Evolutionary conservation across 2,329 filamentous ascomycete species (phyloP), one percentile per base, ranked within the genome.

Genomic region (Xylariales sp.): DNA sequence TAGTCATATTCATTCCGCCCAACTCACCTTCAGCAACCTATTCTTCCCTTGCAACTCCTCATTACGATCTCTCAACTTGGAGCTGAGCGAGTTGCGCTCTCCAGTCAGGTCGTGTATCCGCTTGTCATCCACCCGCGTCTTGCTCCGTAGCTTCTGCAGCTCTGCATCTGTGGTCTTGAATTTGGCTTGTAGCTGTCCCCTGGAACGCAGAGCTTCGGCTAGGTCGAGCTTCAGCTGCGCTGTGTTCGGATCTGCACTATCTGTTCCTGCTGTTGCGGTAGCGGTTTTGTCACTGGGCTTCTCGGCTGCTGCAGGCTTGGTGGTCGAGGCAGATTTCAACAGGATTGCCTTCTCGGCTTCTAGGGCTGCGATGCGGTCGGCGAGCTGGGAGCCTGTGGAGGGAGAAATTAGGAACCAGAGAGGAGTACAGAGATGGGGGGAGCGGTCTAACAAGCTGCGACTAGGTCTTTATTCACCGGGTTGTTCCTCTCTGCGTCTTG

Each of bases 21-120:
- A 36, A 64, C 84, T 82, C 70, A n/a, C n/a, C n/a, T 89, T 84
- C 3, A 95, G 75, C 49, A 96, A 68, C 60, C 90, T 88, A 22
- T 82, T 80, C 70, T 96, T 96, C 45, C 82, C 87, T 42, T 75
- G 78, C 22, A 96, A 65, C 69, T 97, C 93, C 54, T 94, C 87
- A 47, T 94, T 88, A 21, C 86, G 73, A 61, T 96, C 91, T 48
- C 78, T 82, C 29, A 95, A 67, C 47, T 82, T 82, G 31, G 80
- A 74, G 37, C 77, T 71, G 14, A 93, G 66, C 2, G 71, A 63
- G 14, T 74, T 70, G 24, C 79, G 76, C 53, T 89, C 82, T 18
- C 70, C 66, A 15, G 80, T 76, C 14, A 94, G 66, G 16, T 75
- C 68, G 12, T 70, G 67, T 38, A 95, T 73, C 14, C 73, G 71